These are phyloP conservation scores for Turritis glabra DNA, from an alignment of 345 rosid genomes.

Conservation along the genomic window DNA sequence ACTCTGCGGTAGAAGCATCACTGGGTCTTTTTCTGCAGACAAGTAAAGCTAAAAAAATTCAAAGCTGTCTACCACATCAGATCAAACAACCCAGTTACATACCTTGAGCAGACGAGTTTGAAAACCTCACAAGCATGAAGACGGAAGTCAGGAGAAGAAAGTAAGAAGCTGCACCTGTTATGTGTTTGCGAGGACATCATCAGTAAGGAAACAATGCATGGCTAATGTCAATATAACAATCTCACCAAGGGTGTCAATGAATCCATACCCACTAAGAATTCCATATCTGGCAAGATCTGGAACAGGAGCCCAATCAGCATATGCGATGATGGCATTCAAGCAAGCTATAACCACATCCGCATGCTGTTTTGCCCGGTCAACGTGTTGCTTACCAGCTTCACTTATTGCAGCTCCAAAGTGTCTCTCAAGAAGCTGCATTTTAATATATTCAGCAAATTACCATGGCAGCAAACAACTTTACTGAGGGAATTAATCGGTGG, in stretches of 20 bases:
- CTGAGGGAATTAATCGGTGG: conserved; percentile 14
- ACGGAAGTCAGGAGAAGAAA: conserved; percentile 71
- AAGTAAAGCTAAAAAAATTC: neutral
- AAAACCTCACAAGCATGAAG: conserved; percentile 93
- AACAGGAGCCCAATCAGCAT: conserved; percentile 91
- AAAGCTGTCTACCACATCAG: neutral
- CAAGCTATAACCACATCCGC: conserved; percentile 73
- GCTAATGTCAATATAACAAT: neutral
- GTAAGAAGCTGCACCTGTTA: conserved; percentile 69
- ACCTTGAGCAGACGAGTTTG: conserved; percentile 80
- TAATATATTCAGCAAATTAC: conserved; percentile 26
- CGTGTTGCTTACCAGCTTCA: conserved; percentile 61
- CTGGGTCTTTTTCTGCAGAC: conserved; percentile 68
- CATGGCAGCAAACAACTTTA: conserved; percentile 1
- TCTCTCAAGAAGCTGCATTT: conserved; percentile 64
- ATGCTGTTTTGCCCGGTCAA: conserved; percentile 78
- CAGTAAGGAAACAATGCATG: conserved; percentile 11
- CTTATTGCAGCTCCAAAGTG: conserved; percentile 72
- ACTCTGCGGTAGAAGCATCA: conserved; percentile 67
- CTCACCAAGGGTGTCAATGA: conserved; percentile 5
- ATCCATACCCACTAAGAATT: conserved; percentile 71
- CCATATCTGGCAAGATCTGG: conserved; percentile 79
- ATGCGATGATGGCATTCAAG: conserved; percentile 74
- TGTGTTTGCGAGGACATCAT: conserved; percentile 12
- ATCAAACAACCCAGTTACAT: conserved; percentile 11